Percentiles rank a stretch among this genome's conserved stretches.
Evolutionary conservation across 192 early-diverging fungal genomes (phyloP).

Genomic region (Glomus cerebriforme): DNA sequence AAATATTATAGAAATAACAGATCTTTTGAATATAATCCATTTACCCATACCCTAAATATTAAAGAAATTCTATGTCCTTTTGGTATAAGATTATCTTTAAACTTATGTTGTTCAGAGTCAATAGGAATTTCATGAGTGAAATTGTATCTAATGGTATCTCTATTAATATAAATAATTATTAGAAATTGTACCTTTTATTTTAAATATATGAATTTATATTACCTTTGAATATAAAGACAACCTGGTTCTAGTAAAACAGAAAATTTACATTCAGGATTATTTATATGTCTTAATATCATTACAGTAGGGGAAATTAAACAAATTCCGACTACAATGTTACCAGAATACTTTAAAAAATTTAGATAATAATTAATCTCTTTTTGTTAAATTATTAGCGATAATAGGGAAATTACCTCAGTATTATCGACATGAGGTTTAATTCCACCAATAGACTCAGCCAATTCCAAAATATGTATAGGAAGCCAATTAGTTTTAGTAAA

Average conservation of each 20-base stretch:
- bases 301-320: conserved; percentile 72
- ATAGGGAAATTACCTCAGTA: conserved; percentile 48
- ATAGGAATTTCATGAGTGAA: conserved; percentile 82
- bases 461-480: conserved; percentile 78
- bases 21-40: neutral
- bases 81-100: conserved; percentile 53
- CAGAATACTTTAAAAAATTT: conserved; percentile 47
- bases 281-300: conserved; percentile 67
- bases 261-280: conserved; percentile 60
- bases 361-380: too few relatives aligned
- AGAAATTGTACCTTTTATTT: neutral
- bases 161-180: neutral
- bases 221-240: conserved; percentile 76
- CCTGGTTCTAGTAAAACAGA: conserved; percentile 64
- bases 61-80: conserved; percentile 72
- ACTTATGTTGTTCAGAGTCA: conserved; percentile 48
- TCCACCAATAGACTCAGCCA: conserved; percentile 58
- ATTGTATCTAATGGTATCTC: conserved; percentile 66
- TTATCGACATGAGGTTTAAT: conserved; percentile 87
- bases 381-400: too few relatives aligned
- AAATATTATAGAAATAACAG: too few relatives aligned
- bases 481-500: conserved; percentile 69
- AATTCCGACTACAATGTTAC: conserved; percentile 72
- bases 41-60: conserved; percentile 65
- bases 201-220: neutral